Base-by-base conservation (phyloP, 108 stramenopile species). In the Aurantiochytrium sp. region DNA sequence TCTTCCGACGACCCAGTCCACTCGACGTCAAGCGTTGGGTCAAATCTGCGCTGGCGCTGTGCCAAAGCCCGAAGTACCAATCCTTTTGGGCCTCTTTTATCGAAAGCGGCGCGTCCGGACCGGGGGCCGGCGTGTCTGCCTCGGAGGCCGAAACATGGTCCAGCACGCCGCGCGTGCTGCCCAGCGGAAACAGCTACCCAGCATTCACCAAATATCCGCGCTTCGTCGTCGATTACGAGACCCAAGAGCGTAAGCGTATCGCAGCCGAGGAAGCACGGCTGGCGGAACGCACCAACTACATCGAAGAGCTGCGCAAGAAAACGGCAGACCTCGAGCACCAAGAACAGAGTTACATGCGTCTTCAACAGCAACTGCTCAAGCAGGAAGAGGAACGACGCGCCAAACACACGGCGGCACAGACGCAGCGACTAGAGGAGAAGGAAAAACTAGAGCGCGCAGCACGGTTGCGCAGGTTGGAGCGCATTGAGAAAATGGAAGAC, bases 401-500 rank as follows among this genome's bases (percentile, higher is more conserved):
- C 25, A 53, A 83, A 23, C 45, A 53, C 5, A 53, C 76, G 6
- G 76, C 45, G 16, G 49, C 51, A 18, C 49, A 83, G n/a, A 45
- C 19, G 28, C 45, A 83, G 28, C 45, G 76, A 6, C 76, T 83
- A 0, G 23, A 53, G 25, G 76, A 83, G 28, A 53, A 53, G 51
- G 76, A 83, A 47, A 47, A 53, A 2, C 45, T 83, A 10, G 76
- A 83, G n/a, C 45, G 51, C 51, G 51, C 51, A 1, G 49, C 76
- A 6, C 6, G 76, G 18, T 23, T 83, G 6, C 76, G 76, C 25
- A 21, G 76, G 45, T 45, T 83, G 5, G 76, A 83, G 23, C 76
- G 76, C 49, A 53, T 83, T 2, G 76, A 83, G 19, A 83, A 83
- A 45, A 47, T 83, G 49, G 76, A 83, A 83, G 76, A 83, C n/a